These are phyloP conservation scores for Teratosphaeria viscida DNA, from an alignment of 2,329 filamentous ascomycete genomes.

Conservation along the genomic window DNA sequence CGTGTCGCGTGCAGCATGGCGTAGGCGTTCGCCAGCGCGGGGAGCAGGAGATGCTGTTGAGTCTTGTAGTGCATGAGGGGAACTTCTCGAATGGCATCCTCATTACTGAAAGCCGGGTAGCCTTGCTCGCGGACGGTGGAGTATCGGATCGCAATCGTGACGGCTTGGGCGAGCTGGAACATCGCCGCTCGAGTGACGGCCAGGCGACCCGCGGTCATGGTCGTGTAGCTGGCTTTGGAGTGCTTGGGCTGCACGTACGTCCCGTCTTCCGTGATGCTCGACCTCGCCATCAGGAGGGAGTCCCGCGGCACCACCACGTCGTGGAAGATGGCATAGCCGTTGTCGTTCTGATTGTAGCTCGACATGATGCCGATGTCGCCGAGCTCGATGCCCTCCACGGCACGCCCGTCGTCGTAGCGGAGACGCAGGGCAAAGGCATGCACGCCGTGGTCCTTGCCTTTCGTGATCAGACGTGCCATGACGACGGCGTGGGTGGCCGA, in stretches of 20 bases:
- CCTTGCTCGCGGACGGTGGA: conserved; percentile 5
- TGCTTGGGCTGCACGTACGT: conserved; percentile 6
- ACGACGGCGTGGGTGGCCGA: conserved; percentile 7
- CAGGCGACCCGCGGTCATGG: conserved; percentile 4
- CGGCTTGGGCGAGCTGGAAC: conserved; percentile 6
- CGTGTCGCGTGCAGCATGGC: conserved; percentile 4
- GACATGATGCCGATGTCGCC: conserved; percentile 6
- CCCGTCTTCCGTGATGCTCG: conserved; percentile 4
- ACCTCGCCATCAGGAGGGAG: conserved; percentile 4
- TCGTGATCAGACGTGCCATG: conserved; percentile 4
- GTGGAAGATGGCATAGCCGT: conserved; percentile 5
- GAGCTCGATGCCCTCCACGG: conserved; percentile 5
- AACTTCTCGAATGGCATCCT: background rate
- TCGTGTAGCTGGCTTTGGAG: conserved; percentile 4
- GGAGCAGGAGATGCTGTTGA: conserved; percentile 1
- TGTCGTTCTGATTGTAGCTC: conserved; percentile 6
- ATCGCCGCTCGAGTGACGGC: conserved; percentile 4
- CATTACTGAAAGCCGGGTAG: conserved; percentile 1
- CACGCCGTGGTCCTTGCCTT: conserved; percentile 3
- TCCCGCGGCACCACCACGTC: conserved; percentile 4
- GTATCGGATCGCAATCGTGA: conserved; percentile 3
- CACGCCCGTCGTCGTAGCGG: conserved; percentile 4
- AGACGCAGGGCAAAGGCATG: conserved; percentile 5
- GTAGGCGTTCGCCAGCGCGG: conserved; percentile 4
- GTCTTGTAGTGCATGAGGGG: conserved; percentile 6